Percentiles rank a stretch among this genome's conserved stretches.
phyloP scores from a whole-genome alignment of 192 early-diverging fungal genomes.

The Coemansia sp. region DNA sequence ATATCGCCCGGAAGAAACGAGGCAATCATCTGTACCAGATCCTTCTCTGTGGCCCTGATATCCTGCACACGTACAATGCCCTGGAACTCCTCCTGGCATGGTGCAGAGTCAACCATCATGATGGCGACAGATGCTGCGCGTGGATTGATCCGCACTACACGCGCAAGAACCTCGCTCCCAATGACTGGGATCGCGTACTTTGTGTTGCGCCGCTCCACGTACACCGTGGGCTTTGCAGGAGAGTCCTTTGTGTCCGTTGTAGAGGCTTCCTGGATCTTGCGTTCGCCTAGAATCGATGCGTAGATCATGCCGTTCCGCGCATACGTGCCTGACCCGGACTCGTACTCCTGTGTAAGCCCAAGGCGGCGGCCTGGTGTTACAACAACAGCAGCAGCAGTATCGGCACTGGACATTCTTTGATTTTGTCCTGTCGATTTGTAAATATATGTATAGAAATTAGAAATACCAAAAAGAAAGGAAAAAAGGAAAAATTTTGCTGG shows the following conservation, averaged over 20 bases:
- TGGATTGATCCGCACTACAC: conserved; percentile 87
- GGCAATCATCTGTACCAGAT: conserved; percentile 87
- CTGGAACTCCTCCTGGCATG: conserved; percentile 84
- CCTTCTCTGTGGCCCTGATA: conserved; percentile 91
- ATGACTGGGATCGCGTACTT: conserved; percentile 76
- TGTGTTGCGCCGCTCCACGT: conserved; percentile 62
- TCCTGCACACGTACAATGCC: conserved; percentile 92
- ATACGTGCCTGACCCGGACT: conserved; percentile 71
- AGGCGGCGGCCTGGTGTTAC: conserved; percentile 81
- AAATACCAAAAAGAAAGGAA: conserved; percentile 3
- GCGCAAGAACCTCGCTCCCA: conserved; percentile 75
- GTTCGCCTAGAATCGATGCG: conserved; percentile 56
- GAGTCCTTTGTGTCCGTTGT: too few species aligned
- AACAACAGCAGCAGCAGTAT: conserved; percentile 30
- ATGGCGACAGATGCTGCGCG: conserved; percentile 84
- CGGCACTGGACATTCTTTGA: not conserved
- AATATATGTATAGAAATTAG: not conserved
- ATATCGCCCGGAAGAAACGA: conserved; percentile 95
- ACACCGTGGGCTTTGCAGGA: conserved; percentile 50
- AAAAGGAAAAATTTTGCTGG: too few species aligned
- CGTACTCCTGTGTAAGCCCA: conserved; percentile 66
- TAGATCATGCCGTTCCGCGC: conserved; percentile 68
- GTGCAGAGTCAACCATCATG: conserved; percentile 81
- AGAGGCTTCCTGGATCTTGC: conserved; percentile 9
- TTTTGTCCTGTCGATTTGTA: not conserved